A percentile compares a stretch with the other conserved stretches of the same genome.
These are phyloP conservation scores for Dactylonectria estremocensis DNA, from an alignment of 2,329 filamentous ascomycete species.

Conservation along the genomic window DNA sequence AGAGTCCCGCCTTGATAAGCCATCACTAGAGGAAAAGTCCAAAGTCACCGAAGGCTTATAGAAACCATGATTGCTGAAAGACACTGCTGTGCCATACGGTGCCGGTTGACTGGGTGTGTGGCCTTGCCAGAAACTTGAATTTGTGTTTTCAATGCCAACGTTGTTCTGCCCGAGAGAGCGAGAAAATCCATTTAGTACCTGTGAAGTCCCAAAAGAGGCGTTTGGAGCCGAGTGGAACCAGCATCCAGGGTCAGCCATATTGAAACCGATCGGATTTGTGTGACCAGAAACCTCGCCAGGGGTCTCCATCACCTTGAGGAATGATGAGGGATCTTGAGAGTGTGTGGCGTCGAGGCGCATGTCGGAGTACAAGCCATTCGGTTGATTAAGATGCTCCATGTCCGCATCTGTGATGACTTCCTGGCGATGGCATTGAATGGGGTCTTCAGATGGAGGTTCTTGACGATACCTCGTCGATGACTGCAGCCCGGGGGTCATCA, in stretches of 20 bases:
- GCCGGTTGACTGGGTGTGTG: conserved; percentile 4
- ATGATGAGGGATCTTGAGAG: neutral
- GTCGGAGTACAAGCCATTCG: no score
- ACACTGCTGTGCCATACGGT: neutral
- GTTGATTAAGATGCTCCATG: neutral
- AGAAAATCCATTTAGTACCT: conserved; percentile 23
- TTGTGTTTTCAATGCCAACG: neutral
- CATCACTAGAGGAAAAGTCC: neutral
- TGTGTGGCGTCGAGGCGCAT: neutral
- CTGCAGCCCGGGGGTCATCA: conserved; percentile 32
- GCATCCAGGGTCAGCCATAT: neutral
- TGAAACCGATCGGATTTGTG: neutral
- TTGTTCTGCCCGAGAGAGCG: neutral
- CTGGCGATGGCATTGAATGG: neutral
- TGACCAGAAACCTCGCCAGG: neutral
- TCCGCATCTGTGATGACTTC: neutral
- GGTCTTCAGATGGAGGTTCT: neutral
- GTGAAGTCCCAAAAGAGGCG: conserved; percentile 4
- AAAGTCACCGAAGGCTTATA: neutral
- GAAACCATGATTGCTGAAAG: neutral
- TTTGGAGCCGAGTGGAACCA: neutral
- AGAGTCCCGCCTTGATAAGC: neutral
- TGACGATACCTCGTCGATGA: neutral
- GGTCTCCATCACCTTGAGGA: neutral
- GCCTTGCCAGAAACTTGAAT: neutral